Conservation (phyloP, 495 filamentous ascomycete species). For the Tricharina praecox region DNA sequence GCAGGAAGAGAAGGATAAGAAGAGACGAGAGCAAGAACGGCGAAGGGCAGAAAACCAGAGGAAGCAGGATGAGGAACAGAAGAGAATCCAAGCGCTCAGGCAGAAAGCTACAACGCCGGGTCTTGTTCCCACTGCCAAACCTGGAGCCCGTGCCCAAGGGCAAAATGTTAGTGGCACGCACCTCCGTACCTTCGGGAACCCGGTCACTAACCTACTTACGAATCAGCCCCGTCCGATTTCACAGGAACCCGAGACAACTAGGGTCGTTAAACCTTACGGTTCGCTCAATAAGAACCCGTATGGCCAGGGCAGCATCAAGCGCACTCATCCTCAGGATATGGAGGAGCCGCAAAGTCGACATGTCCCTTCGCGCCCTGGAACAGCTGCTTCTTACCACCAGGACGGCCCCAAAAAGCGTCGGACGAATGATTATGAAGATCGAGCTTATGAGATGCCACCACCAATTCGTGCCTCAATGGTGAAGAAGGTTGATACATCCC, state of each 20-base stretch:
- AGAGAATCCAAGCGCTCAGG: constrained; percentile 2
- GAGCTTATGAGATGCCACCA: constrained; percentile 41
- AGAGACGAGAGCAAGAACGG: constrained; percentile 52
- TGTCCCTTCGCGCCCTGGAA: constrained; percentile 30
- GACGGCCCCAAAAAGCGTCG: constrained; percentile 40
- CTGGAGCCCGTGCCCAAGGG: constrained; percentile 17
- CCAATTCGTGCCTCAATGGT: constrained; percentile 56
- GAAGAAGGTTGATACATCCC: constrained; percentile 27
- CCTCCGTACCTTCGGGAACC: background rate
- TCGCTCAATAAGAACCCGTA: background rate
- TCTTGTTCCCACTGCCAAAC: constrained; percentile 17
- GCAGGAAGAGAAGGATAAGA: constrained; percentile 36
- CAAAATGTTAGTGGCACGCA: constrained; percentile 12
- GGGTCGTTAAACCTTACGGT: background rate
- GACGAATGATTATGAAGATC: constrained; percentile 41
- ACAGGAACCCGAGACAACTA: constrained; percentile 19
- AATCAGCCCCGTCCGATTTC: constrained; percentile 22
- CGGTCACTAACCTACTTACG: background rate
- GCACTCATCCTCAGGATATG: constrained; percentile 36
- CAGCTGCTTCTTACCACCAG: constrained; percentile 27
- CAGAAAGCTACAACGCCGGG: constrained; percentile 1
- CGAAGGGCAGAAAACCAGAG: constrained; percentile 38
- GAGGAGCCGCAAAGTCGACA: constrained; percentile 32
- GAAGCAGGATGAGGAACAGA: constrained; percentile 28
- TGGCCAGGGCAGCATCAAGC: constrained; percentile 34